phyloP scores from a whole-genome alignment of 2,329 filamentous ascomycete genomes.

The Emergomyces orientalis region DNA sequence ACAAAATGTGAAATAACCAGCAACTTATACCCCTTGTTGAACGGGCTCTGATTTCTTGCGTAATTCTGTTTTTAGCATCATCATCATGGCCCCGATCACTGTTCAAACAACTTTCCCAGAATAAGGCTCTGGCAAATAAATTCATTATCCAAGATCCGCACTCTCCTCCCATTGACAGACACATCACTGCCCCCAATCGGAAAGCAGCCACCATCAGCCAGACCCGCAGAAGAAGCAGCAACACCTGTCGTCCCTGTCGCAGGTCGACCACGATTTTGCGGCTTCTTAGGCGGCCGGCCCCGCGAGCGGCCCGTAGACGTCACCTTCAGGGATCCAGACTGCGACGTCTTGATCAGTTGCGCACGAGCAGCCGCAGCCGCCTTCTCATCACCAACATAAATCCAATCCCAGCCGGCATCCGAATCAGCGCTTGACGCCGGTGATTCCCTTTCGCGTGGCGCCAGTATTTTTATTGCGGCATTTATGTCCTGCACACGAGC shows the following conservation, averaged over 20 bases:
- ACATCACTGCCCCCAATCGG: constrained; percentile 24
- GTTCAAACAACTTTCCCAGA: constrained; percentile 65
- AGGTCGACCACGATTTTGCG: constrained; percentile 13
- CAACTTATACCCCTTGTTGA: background rate
- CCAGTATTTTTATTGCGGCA: constrained; percentile 52
- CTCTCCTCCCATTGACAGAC: constrained; percentile 39
- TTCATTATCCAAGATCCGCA: constrained; percentile 70
- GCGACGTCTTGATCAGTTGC: constrained; percentile 15
- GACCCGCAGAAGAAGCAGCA: constrained; percentile 25
- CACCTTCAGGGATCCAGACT: constrained; percentile 6
- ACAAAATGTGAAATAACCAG: background rate
- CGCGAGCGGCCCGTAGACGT: background rate
- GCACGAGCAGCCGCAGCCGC: constrained; percentile 45
- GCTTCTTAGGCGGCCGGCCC: background rate
- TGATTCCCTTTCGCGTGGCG: background rate
- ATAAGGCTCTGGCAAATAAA: constrained; percentile 90
- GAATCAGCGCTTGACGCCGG: constrained; percentile 10
- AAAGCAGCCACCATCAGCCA: constrained; percentile 20
- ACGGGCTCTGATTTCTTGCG: background rate
- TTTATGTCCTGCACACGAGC: constrained; percentile 55
- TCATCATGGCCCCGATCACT: constrained; percentile 20
- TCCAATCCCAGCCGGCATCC: constrained; percentile 54
- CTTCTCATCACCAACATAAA: constrained; percentile 63
- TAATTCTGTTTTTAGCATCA: background rate
- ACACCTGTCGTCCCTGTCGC: constrained; percentile 39